A percentile compares a stretch with the other conserved stretches of the same genome.
phyloP scores from a whole-genome alignment of 352 stramenopile species.

The Phytophthora citricola region DNA sequence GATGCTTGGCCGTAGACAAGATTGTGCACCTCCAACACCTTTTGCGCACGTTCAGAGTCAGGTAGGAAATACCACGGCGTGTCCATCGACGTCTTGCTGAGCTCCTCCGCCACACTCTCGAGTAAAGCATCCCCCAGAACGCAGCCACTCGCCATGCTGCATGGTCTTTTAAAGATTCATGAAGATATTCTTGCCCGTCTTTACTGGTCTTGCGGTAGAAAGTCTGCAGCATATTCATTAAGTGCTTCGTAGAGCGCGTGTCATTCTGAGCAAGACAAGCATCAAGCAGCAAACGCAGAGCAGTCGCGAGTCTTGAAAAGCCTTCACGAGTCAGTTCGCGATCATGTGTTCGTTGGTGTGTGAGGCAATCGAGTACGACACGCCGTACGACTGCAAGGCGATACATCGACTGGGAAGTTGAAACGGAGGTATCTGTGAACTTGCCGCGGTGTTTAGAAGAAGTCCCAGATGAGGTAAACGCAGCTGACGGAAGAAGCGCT shows the following conservation, averaged over 20 bases:
- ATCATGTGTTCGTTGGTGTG: constrained; percentile 71
- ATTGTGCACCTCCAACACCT: constrained; percentile 81
- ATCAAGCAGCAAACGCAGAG: constrained; percentile 68
- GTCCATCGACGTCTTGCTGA: constrained; percentile 73
- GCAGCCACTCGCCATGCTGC: constrained; percentile 67
- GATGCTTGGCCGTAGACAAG: constrained; percentile 78
- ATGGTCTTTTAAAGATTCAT: constrained; percentile 59
- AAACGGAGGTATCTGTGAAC: constrained; percentile 65
- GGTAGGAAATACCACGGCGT: constrained; percentile 74
- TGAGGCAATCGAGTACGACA: constrained; percentile 65
- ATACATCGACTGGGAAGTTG: constrained; percentile 62
- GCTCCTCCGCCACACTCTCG: constrained; percentile 77
- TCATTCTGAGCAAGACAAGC: constrained; percentile 71
- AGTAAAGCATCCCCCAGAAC: constrained; percentile 81
- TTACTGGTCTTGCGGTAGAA: constrained; percentile 67
- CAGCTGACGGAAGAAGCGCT: constrained; percentile 38
- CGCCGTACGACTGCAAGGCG: constrained; percentile 72
- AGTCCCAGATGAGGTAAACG: constrained; percentile 16
- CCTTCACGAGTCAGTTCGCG: constrained; percentile 63
- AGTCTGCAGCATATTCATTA: constrained; percentile 90
- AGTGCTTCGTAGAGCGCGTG: constrained; percentile 65
- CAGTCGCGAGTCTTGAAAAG: constrained; percentile 57
- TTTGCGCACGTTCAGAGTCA: constrained; percentile 62
- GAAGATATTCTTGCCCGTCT: constrained; percentile 66
- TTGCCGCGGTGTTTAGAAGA: constrained; percentile 65